phyloP scores from a whole-genome alignment of 2,329 filamentous ascomycete genomes.

The Aureobasidium uvarum region DNA sequence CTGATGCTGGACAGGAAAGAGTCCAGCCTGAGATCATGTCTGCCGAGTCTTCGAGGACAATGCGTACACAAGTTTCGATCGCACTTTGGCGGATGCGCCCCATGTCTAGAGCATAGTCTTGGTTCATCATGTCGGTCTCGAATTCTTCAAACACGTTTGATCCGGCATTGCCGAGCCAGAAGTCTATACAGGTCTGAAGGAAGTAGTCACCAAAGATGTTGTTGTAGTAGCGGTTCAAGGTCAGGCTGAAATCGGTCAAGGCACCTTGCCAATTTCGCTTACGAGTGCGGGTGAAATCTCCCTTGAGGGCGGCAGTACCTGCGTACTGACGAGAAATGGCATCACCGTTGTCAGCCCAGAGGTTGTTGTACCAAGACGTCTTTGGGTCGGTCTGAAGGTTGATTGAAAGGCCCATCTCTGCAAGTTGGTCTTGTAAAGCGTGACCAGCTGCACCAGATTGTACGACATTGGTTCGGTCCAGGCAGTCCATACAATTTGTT shows the following conservation, averaged over 20 bases:
- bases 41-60: conserved; percentile 81
- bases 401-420: conserved; percentile 71
- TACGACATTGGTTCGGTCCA: conserved; percentile 93
- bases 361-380: conserved; percentile 89
- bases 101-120: conserved; percentile 86
- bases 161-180: conserved; percentile 83
- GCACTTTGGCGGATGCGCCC: conserved; percentile 80
- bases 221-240: conserved; percentile 72
- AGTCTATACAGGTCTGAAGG: conserved; percentile 91
- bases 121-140: conserved; percentile 86
- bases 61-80: conserved; percentile 82
- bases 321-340: conserved; percentile 95
- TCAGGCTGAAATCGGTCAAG: conserved; percentile 85
- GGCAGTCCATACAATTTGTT: conserved; percentile 98
- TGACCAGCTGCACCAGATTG: conserved; percentile 87
- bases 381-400: conserved; percentile 71
- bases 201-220: conserved; percentile 99
- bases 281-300: conserved; percentile 88
- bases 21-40: conserved; percentile 90
- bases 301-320: conserved; percentile 91
- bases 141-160: conserved; percentile 90
- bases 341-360: conserved; percentile 98
- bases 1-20: conserved; percentile 69
- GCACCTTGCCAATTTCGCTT: conserved; percentile 91
- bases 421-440: conserved; percentile 76